Conservation (phyloP, 306 rosid species). For the Cajanus cajan region DNA sequence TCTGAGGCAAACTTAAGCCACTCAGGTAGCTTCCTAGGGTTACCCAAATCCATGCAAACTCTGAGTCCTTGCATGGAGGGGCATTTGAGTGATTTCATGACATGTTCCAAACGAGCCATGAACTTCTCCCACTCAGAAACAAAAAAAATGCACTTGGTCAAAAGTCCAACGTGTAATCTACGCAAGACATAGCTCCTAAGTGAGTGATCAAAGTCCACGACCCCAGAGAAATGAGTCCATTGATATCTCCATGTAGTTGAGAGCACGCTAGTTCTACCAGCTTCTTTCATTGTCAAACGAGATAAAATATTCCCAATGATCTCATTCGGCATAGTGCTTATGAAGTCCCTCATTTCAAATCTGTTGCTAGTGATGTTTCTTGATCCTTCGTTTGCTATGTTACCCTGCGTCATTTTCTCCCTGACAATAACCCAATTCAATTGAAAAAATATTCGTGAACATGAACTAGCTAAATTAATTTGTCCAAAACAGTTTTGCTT, state of each 20-base stretch:
- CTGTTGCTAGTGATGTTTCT: background rate
- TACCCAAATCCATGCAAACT: conserved; percentile 16
- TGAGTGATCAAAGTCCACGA: background rate
- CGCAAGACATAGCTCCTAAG: background rate
- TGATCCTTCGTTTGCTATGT: background rate
- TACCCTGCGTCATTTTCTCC: background rate
- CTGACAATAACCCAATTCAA: background rate
- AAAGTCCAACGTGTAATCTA: background rate
- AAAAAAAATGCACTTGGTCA: background rate
- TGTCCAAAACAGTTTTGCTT: background rate
- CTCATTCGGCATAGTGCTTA: conserved; percentile 13
- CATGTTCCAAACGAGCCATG: background rate
- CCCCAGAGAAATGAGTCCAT: conserved; percentile 9
- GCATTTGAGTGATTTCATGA: background rate
- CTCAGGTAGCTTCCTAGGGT: background rate
- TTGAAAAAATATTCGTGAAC: background rate
- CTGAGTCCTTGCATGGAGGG: background rate
- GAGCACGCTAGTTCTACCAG: conserved; percentile 5
- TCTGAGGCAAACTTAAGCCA: background rate
- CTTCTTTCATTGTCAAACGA: conserved; percentile 7
- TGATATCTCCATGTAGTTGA: conserved; percentile 17
- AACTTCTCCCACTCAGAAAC: background rate
- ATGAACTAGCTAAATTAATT: background rate
- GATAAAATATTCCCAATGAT: background rate
- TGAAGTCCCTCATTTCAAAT: background rate